phyloP scores from a whole-genome alignment of 2,329 filamentous ascomycete genomes.

The Beauveria rudraprayagi region DNA sequence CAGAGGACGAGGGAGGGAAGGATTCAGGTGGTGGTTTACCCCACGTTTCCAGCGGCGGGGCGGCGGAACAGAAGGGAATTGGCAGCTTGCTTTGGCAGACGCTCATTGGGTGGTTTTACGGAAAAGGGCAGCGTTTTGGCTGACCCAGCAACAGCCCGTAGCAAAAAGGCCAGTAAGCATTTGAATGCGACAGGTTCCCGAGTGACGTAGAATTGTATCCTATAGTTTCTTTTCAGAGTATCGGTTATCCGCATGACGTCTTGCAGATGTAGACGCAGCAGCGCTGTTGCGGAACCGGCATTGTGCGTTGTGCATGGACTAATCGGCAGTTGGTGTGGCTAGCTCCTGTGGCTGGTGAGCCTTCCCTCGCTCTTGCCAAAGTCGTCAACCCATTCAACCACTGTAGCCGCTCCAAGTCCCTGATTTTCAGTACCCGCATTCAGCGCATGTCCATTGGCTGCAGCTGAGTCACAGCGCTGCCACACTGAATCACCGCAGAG shows the following conservation, averaged over 20 bases:
- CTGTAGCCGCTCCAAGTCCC: neutral
- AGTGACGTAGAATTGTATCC: too few species aligned
- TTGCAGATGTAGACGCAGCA: too few species aligned
- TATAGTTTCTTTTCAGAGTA: too few species aligned
- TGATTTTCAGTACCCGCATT: neutral
- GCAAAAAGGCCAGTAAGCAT: neutral
- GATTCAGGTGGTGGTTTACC: neutral
- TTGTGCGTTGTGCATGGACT: neutral
- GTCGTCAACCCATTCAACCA: neutral
- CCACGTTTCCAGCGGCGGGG: conserved; percentile 2
- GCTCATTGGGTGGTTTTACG: neutral
- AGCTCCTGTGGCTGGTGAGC: neutral
- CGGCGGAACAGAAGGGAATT: neutral
- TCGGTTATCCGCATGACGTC: too few species aligned
- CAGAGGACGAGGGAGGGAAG: neutral
- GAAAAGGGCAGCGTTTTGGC: neutral
- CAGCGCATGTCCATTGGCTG: neutral
- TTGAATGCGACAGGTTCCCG: too few species aligned
- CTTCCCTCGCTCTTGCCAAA: neutral
- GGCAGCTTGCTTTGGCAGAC: neutral
- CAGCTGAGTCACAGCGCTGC: too few species aligned
- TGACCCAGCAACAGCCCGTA: neutral
- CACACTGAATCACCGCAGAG: neutral
- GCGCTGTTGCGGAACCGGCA: too few species aligned
- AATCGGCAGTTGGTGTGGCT: neutral